A percentile compares a stretch with the other conserved stretches of the same genome.
phyloP scores from a whole-genome alignment of 2,329 filamentous ascomycete genomes.

The Cladophialophora immunda region DNA sequence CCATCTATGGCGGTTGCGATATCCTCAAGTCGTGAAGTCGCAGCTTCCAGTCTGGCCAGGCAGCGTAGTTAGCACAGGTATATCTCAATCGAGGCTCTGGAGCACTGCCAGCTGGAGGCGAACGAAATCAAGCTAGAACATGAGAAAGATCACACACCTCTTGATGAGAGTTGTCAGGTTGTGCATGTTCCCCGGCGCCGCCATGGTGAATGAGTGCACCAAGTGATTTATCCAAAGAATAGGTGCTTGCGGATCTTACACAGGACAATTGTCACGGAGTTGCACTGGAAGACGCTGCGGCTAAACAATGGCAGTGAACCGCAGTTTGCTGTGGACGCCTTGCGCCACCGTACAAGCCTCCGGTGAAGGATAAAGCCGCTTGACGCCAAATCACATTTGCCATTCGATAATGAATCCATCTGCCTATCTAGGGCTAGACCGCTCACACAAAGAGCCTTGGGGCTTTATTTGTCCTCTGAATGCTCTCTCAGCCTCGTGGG shows the following conservation, averaged over 20 bases:
- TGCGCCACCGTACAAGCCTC: neutral
- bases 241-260: slow-evolving; percentile 22
- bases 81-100: neutral
- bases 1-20: slow-evolving; percentile 77
- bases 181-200: slow-evolving; percentile 74
- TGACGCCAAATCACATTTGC: neutral
- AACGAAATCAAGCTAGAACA: slow-evolving; percentile 55
- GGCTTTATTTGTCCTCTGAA: neutral
- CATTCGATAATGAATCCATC: too few species aligned
- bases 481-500: neutral
- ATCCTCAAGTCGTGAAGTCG: slow-evolving; percentile 94
- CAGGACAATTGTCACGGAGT: slow-evolving; percentile 24
- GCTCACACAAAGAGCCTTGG: neutral
- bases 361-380: neutral
- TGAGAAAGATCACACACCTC: slow-evolving; percentile 70
- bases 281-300: slow-evolving; percentile 12
- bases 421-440: neutral
- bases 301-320: slow-evolving; percentile 15
- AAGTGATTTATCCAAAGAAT: slow-evolving; percentile 22
- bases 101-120: slow-evolving; percentile 35
- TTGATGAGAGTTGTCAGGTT: slow-evolving; percentile 98
- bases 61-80: slow-evolving; percentile 29
- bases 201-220: slow-evolving; percentile 31
- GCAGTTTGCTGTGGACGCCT: neutral
- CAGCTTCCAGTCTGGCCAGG: slow-evolving; percentile 83